Conservation (phyloP, 83 land plant genomes). For the Picea engelmannii region DNA sequence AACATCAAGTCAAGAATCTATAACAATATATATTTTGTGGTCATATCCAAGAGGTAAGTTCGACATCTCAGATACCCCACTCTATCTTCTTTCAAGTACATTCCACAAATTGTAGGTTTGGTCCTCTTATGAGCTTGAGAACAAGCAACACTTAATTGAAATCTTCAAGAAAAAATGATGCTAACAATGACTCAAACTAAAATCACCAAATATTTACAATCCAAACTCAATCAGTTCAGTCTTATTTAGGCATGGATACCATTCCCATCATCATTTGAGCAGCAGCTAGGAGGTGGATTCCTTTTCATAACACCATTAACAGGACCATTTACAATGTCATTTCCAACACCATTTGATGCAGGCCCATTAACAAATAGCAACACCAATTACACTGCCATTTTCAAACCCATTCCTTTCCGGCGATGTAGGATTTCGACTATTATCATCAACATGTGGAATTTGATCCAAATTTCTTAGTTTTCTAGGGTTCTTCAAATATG, state of each 20-base stretch:
- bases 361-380: too few species aligned
- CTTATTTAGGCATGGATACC: neutral
- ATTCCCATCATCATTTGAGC: neutral
- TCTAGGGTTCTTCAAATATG: neutral
- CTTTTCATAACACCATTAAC: neutral
- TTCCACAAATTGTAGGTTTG: neutral
- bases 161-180: constrained; percentile 1
- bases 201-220: neutral
- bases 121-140: neutral
- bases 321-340: neutral
- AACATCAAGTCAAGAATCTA: neutral
- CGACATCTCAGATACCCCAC: constrained; percentile 8
- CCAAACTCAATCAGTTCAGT: neutral
- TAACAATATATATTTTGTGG: neutral
- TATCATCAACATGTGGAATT: neutral
- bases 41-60: constrained; percentile 8
- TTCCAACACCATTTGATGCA: neutral
- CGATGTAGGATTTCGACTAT: too few species aligned
- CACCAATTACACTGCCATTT: neutral
- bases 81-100: neutral
- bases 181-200: neutral
- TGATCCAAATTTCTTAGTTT: neutral
- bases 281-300: neutral
- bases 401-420: neutral
- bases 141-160: constrained; percentile 1